A percentile compares a stretch with the other conserved stretches of the same genome.
These are phyloP conservation scores for Pseudogymnoascus sp. DNA, from an alignment of 2,329 filamentous ascomycete species.

Conservation along the genomic window DNA sequence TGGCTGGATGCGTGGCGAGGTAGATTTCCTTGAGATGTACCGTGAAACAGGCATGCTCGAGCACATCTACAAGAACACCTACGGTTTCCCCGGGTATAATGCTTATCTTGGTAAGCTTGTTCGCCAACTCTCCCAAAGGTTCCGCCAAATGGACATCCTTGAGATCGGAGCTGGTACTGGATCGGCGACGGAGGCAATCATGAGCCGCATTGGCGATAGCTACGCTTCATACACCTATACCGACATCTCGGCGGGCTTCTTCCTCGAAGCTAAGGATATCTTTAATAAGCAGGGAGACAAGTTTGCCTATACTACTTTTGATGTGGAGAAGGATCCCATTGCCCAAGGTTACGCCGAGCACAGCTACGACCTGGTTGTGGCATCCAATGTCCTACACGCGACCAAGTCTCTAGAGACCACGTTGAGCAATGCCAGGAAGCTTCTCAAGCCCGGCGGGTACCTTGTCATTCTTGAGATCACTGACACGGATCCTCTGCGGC, in stretches of 20 bases:
- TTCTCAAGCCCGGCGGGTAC: constrained; percentile 22
- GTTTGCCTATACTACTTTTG: constrained; percentile 25
- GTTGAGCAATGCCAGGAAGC: constrained; percentile 18
- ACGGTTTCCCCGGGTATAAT: constrained; percentile 79
- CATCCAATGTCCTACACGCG: constrained; percentile 31
- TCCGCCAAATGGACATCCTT: constrained; percentile 35
- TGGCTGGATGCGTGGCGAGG: constrained; percentile 7
- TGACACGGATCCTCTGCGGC: constrained; percentile 20
- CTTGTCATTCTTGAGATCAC: constrained; percentile 20
- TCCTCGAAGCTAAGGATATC: constrained; percentile 27
- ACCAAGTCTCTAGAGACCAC: constrained; percentile 22
- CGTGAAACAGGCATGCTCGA: constrained; percentile 10
- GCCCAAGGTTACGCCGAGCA: constrained; percentile 25
- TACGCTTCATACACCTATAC: constrained; percentile 38
- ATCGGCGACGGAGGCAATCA: constrained; percentile 30
- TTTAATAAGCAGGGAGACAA: constrained; percentile 19
- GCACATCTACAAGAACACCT: constrained; percentile 34
- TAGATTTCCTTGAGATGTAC: constrained; percentile 1
- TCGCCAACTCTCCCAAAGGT: constrained; percentile 25
- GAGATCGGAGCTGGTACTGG: constrained; percentile 36
- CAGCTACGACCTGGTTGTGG: constrained; percentile 31
- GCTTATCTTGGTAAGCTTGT: constrained; percentile 70
- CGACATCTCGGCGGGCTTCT: constrained; percentile 35
- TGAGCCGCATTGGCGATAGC: constrained; percentile 24
- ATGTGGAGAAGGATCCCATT: constrained; percentile 22